phyloP scores from a whole-genome alignment of 75 land plant species.

The Selaginella tamariscina region DNA sequence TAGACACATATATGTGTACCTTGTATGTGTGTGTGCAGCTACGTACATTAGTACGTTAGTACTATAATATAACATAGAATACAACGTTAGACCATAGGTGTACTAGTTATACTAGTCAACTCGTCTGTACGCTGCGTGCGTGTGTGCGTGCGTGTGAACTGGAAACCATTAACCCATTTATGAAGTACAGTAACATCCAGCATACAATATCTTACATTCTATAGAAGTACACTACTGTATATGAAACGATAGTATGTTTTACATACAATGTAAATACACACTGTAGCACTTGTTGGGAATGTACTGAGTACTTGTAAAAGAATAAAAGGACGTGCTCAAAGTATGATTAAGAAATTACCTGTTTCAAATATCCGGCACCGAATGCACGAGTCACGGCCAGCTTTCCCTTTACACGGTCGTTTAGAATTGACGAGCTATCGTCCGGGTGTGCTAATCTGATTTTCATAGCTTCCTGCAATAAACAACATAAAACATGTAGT shows the following conservation, averaged over 20 bases:
- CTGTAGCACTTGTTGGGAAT: no score
- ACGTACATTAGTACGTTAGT: neutral
- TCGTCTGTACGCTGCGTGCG: no score
- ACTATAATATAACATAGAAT: neutral
- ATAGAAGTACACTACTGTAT: neutral
- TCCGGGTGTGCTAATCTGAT: conserved; percentile 63
- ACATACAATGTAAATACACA: no score
- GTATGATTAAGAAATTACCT: conserved; percentile 31
- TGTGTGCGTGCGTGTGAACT: no score
- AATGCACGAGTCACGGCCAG: conserved; percentile 96
- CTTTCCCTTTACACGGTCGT: conserved; percentile 89
- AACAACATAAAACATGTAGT: neutral
- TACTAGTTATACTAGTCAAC: neutral
- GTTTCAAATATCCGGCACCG: conserved; percentile 93
- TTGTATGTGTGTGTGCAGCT: neutral
- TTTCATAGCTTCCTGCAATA: conserved; percentile 63
- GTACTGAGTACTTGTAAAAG: no score
- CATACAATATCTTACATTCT: neutral
- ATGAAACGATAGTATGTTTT: neutral
- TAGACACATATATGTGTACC: conserved; percentile 8
- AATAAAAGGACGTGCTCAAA: conserved; percentile 3
- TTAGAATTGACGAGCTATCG: conserved; percentile 54
- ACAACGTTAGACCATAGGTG: neutral
- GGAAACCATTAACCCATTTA: neutral
- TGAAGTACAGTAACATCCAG: neutral